Evolutionary conservation across 2,329 filamentous ascomycete species (phyloP).

Genomic region (Neofusicoccum ribis): DNA sequence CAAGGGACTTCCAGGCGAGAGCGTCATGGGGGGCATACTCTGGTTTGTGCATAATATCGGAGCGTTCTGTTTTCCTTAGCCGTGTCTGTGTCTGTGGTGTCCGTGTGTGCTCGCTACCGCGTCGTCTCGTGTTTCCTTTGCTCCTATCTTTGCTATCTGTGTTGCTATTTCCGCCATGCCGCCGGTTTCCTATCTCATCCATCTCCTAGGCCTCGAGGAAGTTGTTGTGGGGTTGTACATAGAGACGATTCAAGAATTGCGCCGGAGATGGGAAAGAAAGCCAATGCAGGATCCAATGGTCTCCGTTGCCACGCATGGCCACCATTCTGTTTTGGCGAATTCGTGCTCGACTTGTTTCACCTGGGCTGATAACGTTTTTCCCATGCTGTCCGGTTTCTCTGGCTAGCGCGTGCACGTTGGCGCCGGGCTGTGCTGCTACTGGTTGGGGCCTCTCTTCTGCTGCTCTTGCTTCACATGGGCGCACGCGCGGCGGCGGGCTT

Average conservation of each 20-base stretch:
- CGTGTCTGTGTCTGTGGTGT: not conserved
- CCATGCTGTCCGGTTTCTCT: too few species aligned
- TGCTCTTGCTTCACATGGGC: too few species aligned
- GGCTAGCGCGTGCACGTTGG: too few species aligned
- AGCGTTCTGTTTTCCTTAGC: constrained; percentile 2
- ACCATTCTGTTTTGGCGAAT: not conserved
- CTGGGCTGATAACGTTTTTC: too few species aligned
- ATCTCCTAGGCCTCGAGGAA: too few species aligned
- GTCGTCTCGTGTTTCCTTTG: constrained; percentile 4
- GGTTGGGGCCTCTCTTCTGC: too few species aligned
- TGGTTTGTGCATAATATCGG: constrained; percentile 18
- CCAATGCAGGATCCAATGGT: not conserved
- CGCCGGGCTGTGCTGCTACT: too few species aligned
- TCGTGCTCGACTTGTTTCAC: not conserved
- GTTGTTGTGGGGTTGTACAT: not conserved
- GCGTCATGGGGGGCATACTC: constrained; percentile 10
- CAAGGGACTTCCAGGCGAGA: not conserved
- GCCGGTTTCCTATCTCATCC: not conserved
- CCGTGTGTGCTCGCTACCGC: constrained; percentile 4
- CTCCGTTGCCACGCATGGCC: not conserved
- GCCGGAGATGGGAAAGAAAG: not conserved
- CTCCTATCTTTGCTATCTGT: not conserved
- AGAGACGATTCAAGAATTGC: not conserved
- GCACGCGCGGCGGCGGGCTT: not conserved
- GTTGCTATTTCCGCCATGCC: not conserved